phyloP scores from a whole-genome alignment of 805 yeast genomes.

The Myxozyma geophila region DNA sequence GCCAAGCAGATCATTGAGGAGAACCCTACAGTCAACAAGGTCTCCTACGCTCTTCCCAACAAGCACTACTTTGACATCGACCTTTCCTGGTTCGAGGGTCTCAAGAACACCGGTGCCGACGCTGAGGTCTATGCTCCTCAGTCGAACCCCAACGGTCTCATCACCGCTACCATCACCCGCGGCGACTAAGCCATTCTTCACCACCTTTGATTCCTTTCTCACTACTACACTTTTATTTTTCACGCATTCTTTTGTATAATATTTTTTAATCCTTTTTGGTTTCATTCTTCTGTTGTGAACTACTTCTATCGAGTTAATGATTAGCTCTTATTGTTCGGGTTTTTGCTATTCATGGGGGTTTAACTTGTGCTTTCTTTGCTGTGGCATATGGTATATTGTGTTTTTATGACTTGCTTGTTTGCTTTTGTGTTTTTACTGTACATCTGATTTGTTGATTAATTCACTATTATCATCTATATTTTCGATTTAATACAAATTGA shows the following conservation, averaged over 20 bases:
- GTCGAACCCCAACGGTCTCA: conserved; percentile 91
- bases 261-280: background rate
- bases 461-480: no score
- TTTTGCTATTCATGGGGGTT: background rate
- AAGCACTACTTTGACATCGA: conserved; percentile 87
- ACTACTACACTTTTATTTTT: background rate
- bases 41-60: conserved; percentile 81
- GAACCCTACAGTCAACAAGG: conserved; percentile 63
- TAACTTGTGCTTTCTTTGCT: background rate
- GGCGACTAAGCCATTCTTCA: conserved; percentile 43
- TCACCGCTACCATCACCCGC: conserved; percentile 84
- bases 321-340: no score
- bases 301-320: no score
- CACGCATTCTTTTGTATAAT: conserved; percentile 1
- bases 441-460: no score
- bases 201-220: background rate
- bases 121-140: conserved; percentile 83
- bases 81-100: conserved; percentile 79
- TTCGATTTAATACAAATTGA: no score
- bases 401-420: background rate
- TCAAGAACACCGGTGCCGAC: conserved; percentile 62
- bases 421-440: background rate
- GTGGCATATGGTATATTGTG: background rate
- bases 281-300: no score
- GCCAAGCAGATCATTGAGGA: conserved; percentile 66